These are phyloP conservation scores for Heterobasidion annosum DNA, from an alignment of 1,284 basidiomycete genomes.

Conservation along the genomic window DNA sequence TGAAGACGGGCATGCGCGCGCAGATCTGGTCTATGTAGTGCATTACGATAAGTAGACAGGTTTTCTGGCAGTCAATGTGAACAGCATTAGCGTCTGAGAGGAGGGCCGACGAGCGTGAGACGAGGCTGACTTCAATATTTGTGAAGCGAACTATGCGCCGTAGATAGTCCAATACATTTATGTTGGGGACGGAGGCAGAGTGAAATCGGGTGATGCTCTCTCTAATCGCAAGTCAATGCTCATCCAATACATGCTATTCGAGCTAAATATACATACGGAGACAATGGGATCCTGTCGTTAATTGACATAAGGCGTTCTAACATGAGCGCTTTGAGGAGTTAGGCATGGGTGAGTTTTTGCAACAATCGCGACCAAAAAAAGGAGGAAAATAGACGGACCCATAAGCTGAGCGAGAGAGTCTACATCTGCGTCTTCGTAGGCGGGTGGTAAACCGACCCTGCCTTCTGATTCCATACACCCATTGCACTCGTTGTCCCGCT, in stretches of 20 bases:
- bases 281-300: constrained; percentile 87
- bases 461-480: constrained; percentile 71
- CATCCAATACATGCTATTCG: constrained; percentile 13
- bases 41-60: constrained; percentile 81
- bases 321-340: constrained; percentile 69
- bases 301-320: constrained; percentile 84
- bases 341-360: neutral
- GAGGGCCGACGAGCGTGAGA: neutral
- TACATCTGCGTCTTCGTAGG: constrained; percentile 70
- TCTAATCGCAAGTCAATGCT: constrained; percentile 25
- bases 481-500: constrained; percentile 36
- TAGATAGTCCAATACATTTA: constrained; percentile 84
- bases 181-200: constrained; percentile 80
- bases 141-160: constrained; percentile 87
- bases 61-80: constrained; percentile 44
- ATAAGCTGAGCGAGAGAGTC: constrained; percentile 82
- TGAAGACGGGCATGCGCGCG: constrained; percentile 77
- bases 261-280: constrained; percentile 46
- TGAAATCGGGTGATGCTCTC: constrained; percentile 89
- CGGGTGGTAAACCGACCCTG: constrained; percentile 65
- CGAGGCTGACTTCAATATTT: constrained; percentile 70
- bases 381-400: constrained; percentile 34
- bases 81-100: constrained; percentile 1
- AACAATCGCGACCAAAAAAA: neutral
- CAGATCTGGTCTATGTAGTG: constrained; percentile 96